Percentiles rank a stretch among this genome's conserved stretches.
Evolutionary conservation across 192 early-diverging fungal species (phyloP).

Genomic region (Neocallimastix lanati): DNA sequence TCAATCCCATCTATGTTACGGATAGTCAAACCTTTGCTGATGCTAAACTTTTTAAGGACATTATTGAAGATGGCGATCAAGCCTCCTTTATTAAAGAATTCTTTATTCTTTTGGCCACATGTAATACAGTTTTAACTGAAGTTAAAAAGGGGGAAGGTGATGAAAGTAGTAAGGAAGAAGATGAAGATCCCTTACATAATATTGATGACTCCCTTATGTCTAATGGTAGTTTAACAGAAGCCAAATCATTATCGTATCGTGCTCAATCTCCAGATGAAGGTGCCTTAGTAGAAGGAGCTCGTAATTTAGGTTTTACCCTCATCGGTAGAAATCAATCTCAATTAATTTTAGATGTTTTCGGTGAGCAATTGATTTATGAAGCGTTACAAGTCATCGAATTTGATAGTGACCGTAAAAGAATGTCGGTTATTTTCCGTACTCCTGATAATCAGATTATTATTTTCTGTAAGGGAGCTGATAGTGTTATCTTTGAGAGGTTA

Average conservation of each 20-base stretch:
- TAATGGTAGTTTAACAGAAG: slow-evolving; percentile 9
- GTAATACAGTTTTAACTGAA: slow-evolving; percentile 89
- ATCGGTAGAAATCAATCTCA: slow-evolving; percentile 30
- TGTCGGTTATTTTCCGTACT: slow-evolving; percentile 67
- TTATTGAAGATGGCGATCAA: slow-evolving; percentile 33
- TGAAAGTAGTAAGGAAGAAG: slow-evolving; percentile 14
- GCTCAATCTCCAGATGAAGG: slow-evolving; percentile 72
- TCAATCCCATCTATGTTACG: slow-evolving; percentile 10
- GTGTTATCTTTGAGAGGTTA: slow-evolving; percentile 77
- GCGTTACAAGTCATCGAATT: slow-evolving; percentile 81
- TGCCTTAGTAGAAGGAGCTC: slow-evolving; percentile 59
- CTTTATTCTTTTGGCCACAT: slow-evolving; percentile 70
- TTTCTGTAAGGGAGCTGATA: slow-evolving; percentile 89
- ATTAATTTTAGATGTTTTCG: slow-evolving; percentile 50
- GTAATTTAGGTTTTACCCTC: slow-evolving; percentile 60
- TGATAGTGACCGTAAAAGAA: slow-evolving; percentile 87
- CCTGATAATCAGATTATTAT: slow-evolving; percentile 66
- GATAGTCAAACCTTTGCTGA: slow-evolving; percentile 60
- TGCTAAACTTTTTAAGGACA: slow-evolving; percentile 49
- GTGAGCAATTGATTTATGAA: slow-evolving; percentile 45
- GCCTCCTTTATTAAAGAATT: slow-evolving; percentile 59
- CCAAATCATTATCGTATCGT: slow-evolving; percentile 25
- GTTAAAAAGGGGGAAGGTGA: slow-evolving; percentile 21
- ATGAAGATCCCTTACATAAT: slow-evolving; percentile 6
- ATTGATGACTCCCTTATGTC: slow-evolving; percentile 6